Conservation (phyloP, 176 grass and related monocot species). For the Musa schizocarpa region DNA sequence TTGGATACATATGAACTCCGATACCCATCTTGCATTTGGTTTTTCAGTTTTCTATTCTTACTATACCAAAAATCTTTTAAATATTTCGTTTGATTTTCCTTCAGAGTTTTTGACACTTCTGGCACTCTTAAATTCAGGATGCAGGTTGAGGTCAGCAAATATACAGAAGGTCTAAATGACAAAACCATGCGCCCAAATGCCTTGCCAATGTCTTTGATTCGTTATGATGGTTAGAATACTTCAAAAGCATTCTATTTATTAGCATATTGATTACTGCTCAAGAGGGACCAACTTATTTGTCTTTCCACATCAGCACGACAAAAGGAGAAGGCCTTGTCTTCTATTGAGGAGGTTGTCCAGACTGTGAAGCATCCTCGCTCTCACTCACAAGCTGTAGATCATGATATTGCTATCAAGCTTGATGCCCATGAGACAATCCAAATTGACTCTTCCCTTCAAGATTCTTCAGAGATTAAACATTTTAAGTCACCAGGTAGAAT, state of each 20-base stretch:
- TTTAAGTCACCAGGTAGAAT: constrained; percentile 44
- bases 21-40: too few species aligned
- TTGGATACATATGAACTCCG: neutral
- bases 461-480: constrained; percentile 10
- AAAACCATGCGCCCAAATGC: constrained; percentile 85
- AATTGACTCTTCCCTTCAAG: constrained; percentile 28
- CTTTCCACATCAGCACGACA: constrained; percentile 47
- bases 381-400: constrained; percentile 27
- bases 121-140: constrained; percentile 38
- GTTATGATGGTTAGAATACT: constrained; percentile 58
- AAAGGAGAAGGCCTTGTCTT: constrained; percentile 87
- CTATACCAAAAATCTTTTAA: neutral
- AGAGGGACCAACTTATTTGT: neutral
- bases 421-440: constrained; percentile 30
- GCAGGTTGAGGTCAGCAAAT: constrained; percentile 99
- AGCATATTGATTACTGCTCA: neutral
- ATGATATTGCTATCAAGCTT: constrained; percentile 21
- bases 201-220: constrained; percentile 91
- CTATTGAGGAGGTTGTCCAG: constrained; percentile 83
- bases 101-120: neutral
- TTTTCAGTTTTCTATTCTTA: neutral
- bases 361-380: constrained; percentile 63
- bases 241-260: neutral
- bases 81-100: neutral
- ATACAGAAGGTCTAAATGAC: constrained; percentile 87